Conservation (phyloP, 257 asterid species). For the Paulownia fortunei region DNA sequence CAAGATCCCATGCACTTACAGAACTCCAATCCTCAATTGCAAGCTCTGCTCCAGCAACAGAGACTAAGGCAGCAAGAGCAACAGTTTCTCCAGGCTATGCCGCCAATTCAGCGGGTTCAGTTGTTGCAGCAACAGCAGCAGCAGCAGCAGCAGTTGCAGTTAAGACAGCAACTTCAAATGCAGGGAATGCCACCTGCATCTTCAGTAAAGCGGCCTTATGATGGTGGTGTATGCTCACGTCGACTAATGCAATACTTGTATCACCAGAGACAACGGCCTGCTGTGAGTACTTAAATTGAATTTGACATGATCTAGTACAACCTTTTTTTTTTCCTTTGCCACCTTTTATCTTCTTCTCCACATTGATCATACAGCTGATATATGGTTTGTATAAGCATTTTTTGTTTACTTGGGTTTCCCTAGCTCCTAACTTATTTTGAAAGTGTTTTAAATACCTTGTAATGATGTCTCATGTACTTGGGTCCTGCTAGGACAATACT, state of each 20-base stretch:
- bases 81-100: constrained; percentile 76
- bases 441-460: constrained; percentile 1
- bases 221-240: constrained; percentile 88
- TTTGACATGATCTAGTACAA: neutral
- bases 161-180: constrained; percentile 67
- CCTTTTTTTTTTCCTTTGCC: neutral
- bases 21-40: constrained; percentile 73
- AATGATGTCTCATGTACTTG: constrained; percentile 2
- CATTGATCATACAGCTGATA: neutral
- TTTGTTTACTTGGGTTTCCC: neutral
- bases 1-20: constrained; percentile 72
- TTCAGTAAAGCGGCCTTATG: constrained; percentile 68
- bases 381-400: neutral
- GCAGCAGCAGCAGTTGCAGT: constrained; percentile 67
- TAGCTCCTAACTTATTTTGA: constrained; percentile 1
- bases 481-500: constrained; percentile 65
- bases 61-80: constrained; percentile 78
- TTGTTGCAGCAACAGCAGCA: constrained; percentile 70
- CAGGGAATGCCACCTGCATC: constrained; percentile 68
- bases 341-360: neutral
- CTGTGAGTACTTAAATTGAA: constrained; percentile 58
- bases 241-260: constrained; percentile 90
- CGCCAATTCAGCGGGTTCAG: constrained; percentile 82
- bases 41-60: constrained; percentile 84
- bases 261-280: constrained; percentile 92